Evolutionary conservation across 2,329 filamentous ascomycete species (phyloP).

Genomic region (Raffaelea ambrosiae): DNA sequence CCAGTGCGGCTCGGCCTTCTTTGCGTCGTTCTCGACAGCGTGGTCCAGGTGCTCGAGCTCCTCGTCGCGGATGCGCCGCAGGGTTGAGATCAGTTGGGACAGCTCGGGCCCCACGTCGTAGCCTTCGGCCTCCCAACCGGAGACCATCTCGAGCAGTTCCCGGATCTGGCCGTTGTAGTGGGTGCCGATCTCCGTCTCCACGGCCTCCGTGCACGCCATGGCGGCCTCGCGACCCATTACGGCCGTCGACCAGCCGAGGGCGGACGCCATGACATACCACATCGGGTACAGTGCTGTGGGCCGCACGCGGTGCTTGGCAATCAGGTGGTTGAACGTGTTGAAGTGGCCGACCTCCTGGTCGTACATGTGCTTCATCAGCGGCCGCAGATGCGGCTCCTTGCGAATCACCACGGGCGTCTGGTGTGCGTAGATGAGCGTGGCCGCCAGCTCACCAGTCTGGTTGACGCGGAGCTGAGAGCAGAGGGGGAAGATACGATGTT

Average conservation of each 20-base stretch:
- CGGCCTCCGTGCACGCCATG: slow-evolving; percentile 97
- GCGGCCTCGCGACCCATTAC: slow-evolving; percentile 85
- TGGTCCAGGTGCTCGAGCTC: slow-evolving; percentile 95
- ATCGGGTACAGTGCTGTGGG: slow-evolving; percentile 89
- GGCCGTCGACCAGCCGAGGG: slow-evolving; percentile 82
- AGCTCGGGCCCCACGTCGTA: slow-evolving; percentile 77
- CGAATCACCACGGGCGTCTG: slow-evolving; percentile 76
- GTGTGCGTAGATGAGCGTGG: slow-evolving; percentile 84
- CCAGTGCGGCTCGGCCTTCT: slow-evolving; percentile 84
- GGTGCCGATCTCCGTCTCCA: slow-evolving; percentile 93
- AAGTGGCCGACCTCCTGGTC: slow-evolving; percentile 90
- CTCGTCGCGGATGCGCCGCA: slow-evolving; percentile 84
- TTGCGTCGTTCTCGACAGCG: slow-evolving; percentile 86
- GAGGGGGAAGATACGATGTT: slow-evolving; percentile 12
- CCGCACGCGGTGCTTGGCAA: slow-evolving; percentile 80
- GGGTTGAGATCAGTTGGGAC: slow-evolving; percentile 58
- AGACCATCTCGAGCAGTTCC: slow-evolving; percentile 70
- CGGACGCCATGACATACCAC: slow-evolving; percentile 73
- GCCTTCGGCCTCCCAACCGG: slow-evolving; percentile 64
- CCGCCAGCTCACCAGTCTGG: slow-evolving; percentile 95
- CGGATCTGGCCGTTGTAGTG: slow-evolving; percentile 95
- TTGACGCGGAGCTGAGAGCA: slow-evolving; percentile 71
- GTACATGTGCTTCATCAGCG: slow-evolving; percentile 96
- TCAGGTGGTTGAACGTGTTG: slow-evolving; percentile 70
- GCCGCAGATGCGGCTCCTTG: slow-evolving; percentile 77